Conservation (phyloP, 164 flowering plant species). For the Aristolochia fimbriata region DNA sequence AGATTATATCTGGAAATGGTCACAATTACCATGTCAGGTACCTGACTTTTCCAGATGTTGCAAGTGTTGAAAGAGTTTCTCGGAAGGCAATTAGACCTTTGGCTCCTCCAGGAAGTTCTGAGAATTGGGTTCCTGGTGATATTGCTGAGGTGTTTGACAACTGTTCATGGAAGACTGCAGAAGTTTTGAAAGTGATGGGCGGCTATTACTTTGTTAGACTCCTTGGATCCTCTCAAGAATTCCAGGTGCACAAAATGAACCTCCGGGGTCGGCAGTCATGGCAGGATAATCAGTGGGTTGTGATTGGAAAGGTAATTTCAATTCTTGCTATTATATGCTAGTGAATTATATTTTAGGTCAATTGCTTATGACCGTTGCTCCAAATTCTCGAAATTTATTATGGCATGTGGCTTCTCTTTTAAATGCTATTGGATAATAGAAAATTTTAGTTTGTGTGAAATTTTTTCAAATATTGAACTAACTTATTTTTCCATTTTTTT, state of each 20-base stretch:
- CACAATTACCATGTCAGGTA: conserved; percentile 51
- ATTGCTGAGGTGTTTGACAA: conserved; percentile 60
- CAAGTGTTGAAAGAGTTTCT: conserved; percentile 38
- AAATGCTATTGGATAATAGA: too few relatives aligned
- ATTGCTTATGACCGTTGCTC: too few relatives aligned
- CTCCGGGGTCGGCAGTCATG: conserved; percentile 39
- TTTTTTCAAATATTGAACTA: too few relatives aligned
- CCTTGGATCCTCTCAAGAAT: conserved; percentile 29
- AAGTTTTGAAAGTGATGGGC: conserved; percentile 31
- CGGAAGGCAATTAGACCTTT: conserved; percentile 61
- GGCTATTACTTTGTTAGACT: conserved; percentile 25
- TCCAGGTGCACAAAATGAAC: conserved; percentile 19
- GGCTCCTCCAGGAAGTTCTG: conserved; percentile 35
- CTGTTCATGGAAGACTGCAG: conserved; percentile 67
- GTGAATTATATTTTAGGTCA: too few relatives aligned
- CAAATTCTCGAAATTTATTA: too few relatives aligned
- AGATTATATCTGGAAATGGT: conserved; percentile 70
- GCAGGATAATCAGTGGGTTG: conserved; percentile 43
- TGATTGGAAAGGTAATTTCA: conserved; percentile 38
- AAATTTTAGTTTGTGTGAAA: too few relatives aligned
- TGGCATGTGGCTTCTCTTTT: too few relatives aligned
- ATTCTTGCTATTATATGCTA: too few relatives aligned
- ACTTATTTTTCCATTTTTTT: too few relatives aligned
- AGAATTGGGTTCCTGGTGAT: conserved; percentile 50
- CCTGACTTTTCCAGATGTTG: conserved; percentile 17